Base-by-base conservation (phyloP, 139 green algal genomes). In the Micromonas pusilla region DNA sequence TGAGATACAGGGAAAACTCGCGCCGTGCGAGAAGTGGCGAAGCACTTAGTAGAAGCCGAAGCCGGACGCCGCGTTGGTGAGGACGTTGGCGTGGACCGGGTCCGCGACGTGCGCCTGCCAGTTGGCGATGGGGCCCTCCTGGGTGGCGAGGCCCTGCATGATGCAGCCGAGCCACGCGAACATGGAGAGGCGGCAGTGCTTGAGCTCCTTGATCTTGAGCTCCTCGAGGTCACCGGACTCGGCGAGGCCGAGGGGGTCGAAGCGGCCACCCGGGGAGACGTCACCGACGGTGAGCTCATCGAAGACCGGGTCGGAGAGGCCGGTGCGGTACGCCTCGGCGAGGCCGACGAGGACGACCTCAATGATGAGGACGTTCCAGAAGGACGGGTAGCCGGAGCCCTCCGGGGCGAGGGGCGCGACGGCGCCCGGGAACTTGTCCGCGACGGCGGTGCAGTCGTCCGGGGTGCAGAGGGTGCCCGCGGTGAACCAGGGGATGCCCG, bases 121-220 rank as follows among this genome's bases (percentile, higher is more conserved):
- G 79, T 83, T 83, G 45, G 68, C 72, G 38, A 80, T 77, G 62
- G 79, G 79, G 64, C 79, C 79, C 67, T 83, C 72, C 33, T 77
- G 33, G 33, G 80, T 84, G 66, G 60, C 66, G 25, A 78, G 25
- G 4, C 52, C 80, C 70, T 84, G 80, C 32, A 81, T 66, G 66
- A 74, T 66, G 57, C 78, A 79, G 32, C 80, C 80, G 26, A 84
- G 70, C 73, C 74, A 81, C 36, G 80, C 74, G 73, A 78, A 45
- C 80, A 84, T 84, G 66, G 80, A 70, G 36, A 84, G 68, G 21
- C 80, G 45, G 62, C 73, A 78, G 73, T 84, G 65, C 80, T 84
- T 84, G 31, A 84, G 57, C 68, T 84, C 80, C 65, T 70, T 70
- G 53, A 84, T 67, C 77, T 81, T 81, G 31, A 81, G 33, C 52